A percentile compares a stretch with the other conserved stretches of the same genome.
These are phyloP conservation scores for Xylaria sp. DNA, from an alignment of 2,329 filamentous ascomycete genomes.

Conservation along the genomic window DNA sequence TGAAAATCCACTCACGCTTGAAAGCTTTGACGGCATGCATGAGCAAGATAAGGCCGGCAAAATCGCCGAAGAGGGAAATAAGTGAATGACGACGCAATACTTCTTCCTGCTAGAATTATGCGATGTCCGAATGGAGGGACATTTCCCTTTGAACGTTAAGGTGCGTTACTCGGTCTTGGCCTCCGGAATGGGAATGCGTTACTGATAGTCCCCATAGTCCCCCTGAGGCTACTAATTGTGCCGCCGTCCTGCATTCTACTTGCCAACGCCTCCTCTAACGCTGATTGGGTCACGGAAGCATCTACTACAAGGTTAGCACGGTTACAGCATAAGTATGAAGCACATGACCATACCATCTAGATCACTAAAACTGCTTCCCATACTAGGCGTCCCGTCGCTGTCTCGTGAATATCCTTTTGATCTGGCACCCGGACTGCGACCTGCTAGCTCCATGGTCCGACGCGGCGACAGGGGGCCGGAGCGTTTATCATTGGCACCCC, in stretches of 20 bases:
- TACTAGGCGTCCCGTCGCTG: conserved; percentile 80
- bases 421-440: conserved; percentile 63
- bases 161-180: conserved; percentile 45
- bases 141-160: background rate
- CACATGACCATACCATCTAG: conserved; percentile 71
- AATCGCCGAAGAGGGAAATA: background rate
- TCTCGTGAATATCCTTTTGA: conserved; percentile 65
- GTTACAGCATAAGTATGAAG: conserved; percentile 16
- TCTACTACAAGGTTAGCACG: conserved; percentile 60
- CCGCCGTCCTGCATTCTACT: conserved; percentile 74
- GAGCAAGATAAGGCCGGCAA: background rate
- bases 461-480: conserved; percentile 67
- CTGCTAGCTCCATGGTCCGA: conserved; percentile 67
- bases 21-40: background rate
- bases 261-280: conserved; percentile 80
- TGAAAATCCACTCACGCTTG: background rate
- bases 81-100: background rate
- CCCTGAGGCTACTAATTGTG: conserved; percentile 71
- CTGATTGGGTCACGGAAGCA: conserved; percentile 82
- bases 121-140: background rate
- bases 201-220: conserved; percentile 75
- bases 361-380: conserved; percentile 89
- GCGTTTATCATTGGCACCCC: conserved; percentile 50
- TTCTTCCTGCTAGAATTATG: background rate
- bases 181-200: conserved; percentile 69